Evolutionary conservation across 169 alveolate genomes (phyloP).

Genomic region (Plasmodium adleri): DNA sequence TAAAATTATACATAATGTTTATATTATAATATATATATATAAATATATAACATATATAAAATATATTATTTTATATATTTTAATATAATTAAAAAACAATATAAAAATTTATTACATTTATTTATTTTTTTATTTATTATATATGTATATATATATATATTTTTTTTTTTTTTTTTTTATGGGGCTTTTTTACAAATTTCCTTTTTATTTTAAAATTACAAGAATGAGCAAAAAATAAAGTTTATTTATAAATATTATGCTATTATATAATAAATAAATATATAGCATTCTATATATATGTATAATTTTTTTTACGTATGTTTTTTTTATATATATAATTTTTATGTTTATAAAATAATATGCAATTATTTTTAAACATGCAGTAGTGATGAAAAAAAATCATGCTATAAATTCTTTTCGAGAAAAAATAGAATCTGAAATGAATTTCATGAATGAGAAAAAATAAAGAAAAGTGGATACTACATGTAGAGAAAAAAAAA

Average conservation of each 20-base stretch:
- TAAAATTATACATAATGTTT: too few relatives aligned
- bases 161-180: too few relatives aligned
- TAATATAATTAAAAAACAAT: too few relatives aligned
- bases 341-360: conserved; percentile 8
- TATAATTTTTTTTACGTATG: conserved; percentile 18
- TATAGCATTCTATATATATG: conserved; percentile 17
- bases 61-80: too few relatives aligned
- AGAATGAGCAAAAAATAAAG: not conserved
- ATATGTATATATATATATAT: too few relatives aligned
- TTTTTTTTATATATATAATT: not conserved
- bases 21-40: too few relatives aligned
- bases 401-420: conserved; percentile 18
- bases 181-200: not conserved
- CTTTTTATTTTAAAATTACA: not conserved
- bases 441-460: conserved; percentile 5
- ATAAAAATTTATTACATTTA: too few relatives aligned
- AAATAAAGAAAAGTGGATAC: conserved; percentile 23
- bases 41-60: too few relatives aligned
- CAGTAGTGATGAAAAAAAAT: conserved; percentile 18
- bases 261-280: conserved; percentile 6
- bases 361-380: conserved; percentile 42
- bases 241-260: conserved; percentile 7
- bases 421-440: conserved; percentile 21
- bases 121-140: too few relatives aligned
- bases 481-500: conserved; percentile 28